Base-by-base conservation (phyloP, 768 basidiomycete genomes). In the Pleurotus platypus region DNA sequence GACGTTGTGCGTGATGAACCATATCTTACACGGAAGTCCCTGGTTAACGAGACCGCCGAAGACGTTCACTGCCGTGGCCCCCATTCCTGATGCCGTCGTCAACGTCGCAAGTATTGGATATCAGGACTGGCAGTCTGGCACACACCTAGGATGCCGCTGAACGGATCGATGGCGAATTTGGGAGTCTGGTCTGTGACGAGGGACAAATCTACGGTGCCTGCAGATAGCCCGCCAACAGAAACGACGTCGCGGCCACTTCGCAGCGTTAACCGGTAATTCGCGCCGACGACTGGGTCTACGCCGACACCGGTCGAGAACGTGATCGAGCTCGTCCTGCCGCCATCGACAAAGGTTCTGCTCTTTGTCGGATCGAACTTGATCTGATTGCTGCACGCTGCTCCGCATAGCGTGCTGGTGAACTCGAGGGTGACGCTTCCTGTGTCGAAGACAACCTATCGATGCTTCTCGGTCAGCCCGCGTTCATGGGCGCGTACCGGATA, bases 301-400 rank as follows among this genome's bases (percentile, higher is more conserved):
- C 80, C 80, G 27, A 76, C 76, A 11, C 82, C 82, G 1, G 83
- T 83, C 15, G 72, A 69, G 64, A 85, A 84, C n/a, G 75, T 75
- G 57, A 83, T 78, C 22, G 73, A 75, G 56, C 63, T 70, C 1
- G 71, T 74, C 18, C 65, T 66, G 38, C 75, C 73, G 8, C 70
- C 72, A 60, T 78, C 76, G 30, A 78, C 71, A 58, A 79, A 85
- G 1, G 82, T 82, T 12, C 78, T 78, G 58, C 81, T 82, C 63
- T 74, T 72, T 1, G 72, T 69, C 0, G 76, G 64, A 62, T 83
- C 72, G 61, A 83, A 84, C 58, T 78, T 69, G 60, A 71, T 63
- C 62, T 80, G 78, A 50, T 74, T 70, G 12, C 65, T 57, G 62
- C 82, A 85, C 1, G 73, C 58, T 18, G 66, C 62, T 26, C 75